Conservation (phyloP, 371 early-diverging fungal species). For the Mortierella sp. region DNA sequence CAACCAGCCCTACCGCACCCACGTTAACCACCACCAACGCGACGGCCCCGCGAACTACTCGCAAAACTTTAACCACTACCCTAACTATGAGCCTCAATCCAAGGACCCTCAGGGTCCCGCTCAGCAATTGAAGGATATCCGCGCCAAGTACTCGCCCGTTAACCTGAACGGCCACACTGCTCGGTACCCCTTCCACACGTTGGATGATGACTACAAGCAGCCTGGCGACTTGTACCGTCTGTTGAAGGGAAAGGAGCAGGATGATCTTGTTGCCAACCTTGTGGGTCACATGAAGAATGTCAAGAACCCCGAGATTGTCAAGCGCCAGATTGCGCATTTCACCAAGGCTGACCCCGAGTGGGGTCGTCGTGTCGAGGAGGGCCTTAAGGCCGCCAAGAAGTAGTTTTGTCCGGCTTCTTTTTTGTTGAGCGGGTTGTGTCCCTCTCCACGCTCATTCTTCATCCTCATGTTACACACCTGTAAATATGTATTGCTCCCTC, state of each 20-base stretch:
- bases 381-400: conserved; percentile 52
- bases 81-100: conserved; percentile 86
- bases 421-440: not conserved
- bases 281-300: conserved; percentile 63
- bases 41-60: conserved; percentile 78
- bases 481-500: too few relatives aligned
- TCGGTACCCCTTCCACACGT: conserved; percentile 68
- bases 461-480: too few relatives aligned
- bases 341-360: conserved; percentile 71
- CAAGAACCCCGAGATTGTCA: conserved; percentile 65
- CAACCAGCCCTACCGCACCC: conserved; percentile 74
- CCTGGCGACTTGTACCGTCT: conserved; percentile 66
- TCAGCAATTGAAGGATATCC: conserved; percentile 54
- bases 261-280: conserved; percentile 63
- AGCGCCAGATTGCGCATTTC: conserved; percentile 71
- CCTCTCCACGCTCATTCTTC: too few relatives aligned
- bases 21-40: conserved; percentile 79
- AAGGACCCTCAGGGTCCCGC: conserved; percentile 62
- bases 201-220: conserved; percentile 71
- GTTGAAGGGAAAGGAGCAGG: conserved; percentile 62
- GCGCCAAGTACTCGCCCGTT: conserved; percentile 23
- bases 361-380: conserved; percentile 68
- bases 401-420: not conserved
- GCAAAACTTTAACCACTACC: conserved; percentile 77
- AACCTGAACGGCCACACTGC: conserved; percentile 64